Percentiles rank a stretch among this genome's conserved stretches.
These are phyloP conservation scores for Trichoderma sp. DNA, from an alignment of 2,329 filamentous ascomycete genomes.

Conservation along the genomic window DNA sequence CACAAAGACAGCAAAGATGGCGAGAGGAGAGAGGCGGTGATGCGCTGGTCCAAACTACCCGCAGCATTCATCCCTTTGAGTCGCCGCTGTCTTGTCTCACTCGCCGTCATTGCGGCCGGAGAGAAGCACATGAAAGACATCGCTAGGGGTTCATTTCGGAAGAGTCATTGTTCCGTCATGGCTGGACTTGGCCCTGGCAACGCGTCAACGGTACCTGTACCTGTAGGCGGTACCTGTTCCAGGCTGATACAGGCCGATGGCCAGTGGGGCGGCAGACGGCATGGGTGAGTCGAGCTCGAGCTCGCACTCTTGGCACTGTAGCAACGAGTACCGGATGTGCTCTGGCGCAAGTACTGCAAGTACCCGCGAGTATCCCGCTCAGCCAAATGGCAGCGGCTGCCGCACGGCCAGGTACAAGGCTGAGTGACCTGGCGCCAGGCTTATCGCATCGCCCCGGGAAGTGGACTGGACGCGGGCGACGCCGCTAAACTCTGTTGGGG, in stretches of 20 bases:
- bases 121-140: not conserved
- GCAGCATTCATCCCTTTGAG: not conserved
- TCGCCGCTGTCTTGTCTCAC: not conserved
- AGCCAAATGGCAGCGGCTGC: not conserved
- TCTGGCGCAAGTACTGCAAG: not conserved
- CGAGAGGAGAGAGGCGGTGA: slow-evolving; percentile 17
- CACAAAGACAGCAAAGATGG: not conserved
- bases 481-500: slow-evolving; percentile 24
- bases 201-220: not conserved
- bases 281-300: not conserved
- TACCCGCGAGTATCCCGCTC: not conserved
- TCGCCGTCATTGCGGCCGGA: not conserved
- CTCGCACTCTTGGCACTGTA: slow-evolving; percentile 23
- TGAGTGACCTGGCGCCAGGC: slow-evolving; percentile 14
- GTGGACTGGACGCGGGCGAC: slow-evolving; percentile 33
- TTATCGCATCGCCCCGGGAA: slow-evolving; percentile 44
- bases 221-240: not conserved
- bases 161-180: slow-evolving; percentile 20
- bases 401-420: slow-evolving; percentile 12
- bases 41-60: slow-evolving; percentile 10
- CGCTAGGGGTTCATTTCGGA: slow-evolving; percentile 4
- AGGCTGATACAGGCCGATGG: not conserved
- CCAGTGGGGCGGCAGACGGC: not conserved
- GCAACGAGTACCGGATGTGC: not conserved
- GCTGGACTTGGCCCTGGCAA: not conserved